A percentile compares a stretch with the other conserved stretches of the same genome.
These are phyloP conservation scores for Colletotrichum salicis DNA, from an alignment of 2,329 filamentous ascomycete genomes.

Conservation along the genomic window DNA sequence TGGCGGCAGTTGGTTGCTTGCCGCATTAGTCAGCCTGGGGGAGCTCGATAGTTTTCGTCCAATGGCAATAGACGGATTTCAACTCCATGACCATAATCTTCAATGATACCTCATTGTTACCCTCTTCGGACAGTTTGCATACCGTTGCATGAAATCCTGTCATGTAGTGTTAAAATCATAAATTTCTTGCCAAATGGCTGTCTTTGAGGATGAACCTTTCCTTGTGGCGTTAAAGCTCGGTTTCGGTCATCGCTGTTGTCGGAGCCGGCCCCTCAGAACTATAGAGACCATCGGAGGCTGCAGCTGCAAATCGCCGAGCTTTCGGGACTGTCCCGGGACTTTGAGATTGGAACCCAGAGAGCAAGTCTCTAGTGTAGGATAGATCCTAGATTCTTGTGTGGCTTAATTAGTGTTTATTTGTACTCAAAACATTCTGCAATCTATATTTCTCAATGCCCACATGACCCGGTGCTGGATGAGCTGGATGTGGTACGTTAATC, in stretches of 20 bases:
- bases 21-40: slow-evolving; percentile 25
- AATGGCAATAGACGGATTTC: slow-evolving; percentile 27
- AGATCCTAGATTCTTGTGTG: too few species aligned
- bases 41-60: background rate
- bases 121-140: background rate
- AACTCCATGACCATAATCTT: background rate
- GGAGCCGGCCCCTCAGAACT: slow-evolving; percentile 16
- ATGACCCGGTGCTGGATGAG: too few species aligned
- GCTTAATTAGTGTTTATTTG: too few species aligned
- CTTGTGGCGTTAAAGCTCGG: background rate
- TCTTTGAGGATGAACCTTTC: background rate
- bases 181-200: background rate
- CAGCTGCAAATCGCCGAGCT: slow-evolving; percentile 22
- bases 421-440: too few species aligned
- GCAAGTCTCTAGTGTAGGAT: background rate
- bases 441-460: too few species aligned
- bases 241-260: slow-evolving; percentile 13
- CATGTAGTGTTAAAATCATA: background rate
- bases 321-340: background rate
- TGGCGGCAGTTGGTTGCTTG: slow-evolving; percentile 21
- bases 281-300: slow-evolving; percentile 19
- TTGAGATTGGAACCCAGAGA: too few species aligned
- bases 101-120: background rate
- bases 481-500: too few species aligned
- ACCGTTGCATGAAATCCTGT: background rate